Conservation (phyloP, 495 filamentous ascomycete species). For the Pyronema domesticum region DNA sequence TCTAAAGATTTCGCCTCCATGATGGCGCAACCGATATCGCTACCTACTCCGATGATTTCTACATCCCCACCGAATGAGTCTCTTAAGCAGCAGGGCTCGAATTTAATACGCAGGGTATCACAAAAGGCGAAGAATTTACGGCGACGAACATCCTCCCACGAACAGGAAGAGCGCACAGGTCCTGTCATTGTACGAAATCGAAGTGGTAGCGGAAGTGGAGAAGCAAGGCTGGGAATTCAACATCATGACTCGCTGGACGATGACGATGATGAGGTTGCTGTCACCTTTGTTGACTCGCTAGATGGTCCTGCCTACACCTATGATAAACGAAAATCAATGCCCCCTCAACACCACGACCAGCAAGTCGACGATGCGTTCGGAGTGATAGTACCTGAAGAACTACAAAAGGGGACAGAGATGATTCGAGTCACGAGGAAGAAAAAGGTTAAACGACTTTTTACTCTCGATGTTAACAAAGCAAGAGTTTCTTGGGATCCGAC, state of each 20-base stretch:
- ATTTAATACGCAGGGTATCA: constrained; percentile 48
- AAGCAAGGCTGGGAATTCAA: constrained; percentile 30
- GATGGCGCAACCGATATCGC: background rate
- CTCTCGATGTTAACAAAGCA: constrained; percentile 59
- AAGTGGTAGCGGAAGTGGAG: constrained; percentile 53
- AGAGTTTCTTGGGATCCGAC: constrained; percentile 76
- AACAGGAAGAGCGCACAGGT: constrained; percentile 69
- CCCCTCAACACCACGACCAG: constrained; percentile 20
- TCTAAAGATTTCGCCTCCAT: background rate
- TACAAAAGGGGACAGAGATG: constrained; percentile 59
- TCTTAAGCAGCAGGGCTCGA: background rate
- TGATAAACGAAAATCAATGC: constrained; percentile 22
- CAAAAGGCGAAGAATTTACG: constrained; percentile 48
- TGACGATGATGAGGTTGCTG: constrained; percentile 51
- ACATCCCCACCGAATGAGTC: background rate
- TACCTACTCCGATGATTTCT: constrained; percentile 1
- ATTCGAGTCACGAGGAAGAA: constrained; percentile 72
- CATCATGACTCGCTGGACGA: constrained; percentile 37
- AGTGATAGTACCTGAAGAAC: constrained; percentile 47
- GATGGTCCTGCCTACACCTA: constrained; percentile 13
- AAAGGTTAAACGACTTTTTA: constrained; percentile 52
- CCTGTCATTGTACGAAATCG: constrained; percentile 72
- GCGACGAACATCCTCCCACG: constrained; percentile 54
- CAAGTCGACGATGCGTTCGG: constrained; percentile 30
- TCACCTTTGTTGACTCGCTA: constrained; percentile 28